phyloP scores from a whole-genome alignment of 139 green algal species.

The Auxenochlorella protothecoides region DNA sequence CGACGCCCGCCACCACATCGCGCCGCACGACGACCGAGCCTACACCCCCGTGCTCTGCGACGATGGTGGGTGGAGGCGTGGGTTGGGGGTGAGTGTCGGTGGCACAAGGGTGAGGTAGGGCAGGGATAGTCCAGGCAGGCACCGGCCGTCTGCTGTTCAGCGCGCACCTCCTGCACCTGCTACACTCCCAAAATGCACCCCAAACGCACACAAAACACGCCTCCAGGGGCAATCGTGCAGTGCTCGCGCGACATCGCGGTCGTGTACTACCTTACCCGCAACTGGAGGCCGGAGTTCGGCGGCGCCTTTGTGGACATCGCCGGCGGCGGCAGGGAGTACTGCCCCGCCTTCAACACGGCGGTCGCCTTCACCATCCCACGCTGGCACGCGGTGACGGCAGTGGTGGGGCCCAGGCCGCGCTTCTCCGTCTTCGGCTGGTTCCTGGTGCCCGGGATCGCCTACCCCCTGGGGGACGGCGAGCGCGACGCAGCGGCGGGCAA shows the following conservation, averaged over 20 bases:
- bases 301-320: constrained; percentile 4
- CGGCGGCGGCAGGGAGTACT: constrained; percentile 1
- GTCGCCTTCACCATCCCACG: constrained; percentile 23
- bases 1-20: constrained; percentile 18
- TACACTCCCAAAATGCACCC: too few species aligned
- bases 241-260: constrained; percentile 24
- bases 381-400: constrained; percentile 16
- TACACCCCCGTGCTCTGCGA: constrained; percentile 26
- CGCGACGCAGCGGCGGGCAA: neutral
- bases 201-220: too few species aligned
- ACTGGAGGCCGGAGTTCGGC: constrained; percentile 12
- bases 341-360: constrained; percentile 24
- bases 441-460: constrained; percentile 22
- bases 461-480: constrained; percentile 18
- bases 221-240: constrained; percentile 11
- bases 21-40: constrained; percentile 24
- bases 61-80: neutral
- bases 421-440: constrained; percentile 33
- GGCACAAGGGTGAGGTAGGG: too few species aligned
- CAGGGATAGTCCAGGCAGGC: too few species aligned
- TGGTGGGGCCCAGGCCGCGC: neutral
- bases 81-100: too few species aligned
- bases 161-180: too few species aligned
- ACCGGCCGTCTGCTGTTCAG: too few species aligned
- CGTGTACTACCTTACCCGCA: constrained; percentile 28